Evolutionary conservation across 192 early-diverging fungal species (phyloP), one percentile per base, ranked within the genome.

Genomic region (Dissophora globulifera): DNA sequence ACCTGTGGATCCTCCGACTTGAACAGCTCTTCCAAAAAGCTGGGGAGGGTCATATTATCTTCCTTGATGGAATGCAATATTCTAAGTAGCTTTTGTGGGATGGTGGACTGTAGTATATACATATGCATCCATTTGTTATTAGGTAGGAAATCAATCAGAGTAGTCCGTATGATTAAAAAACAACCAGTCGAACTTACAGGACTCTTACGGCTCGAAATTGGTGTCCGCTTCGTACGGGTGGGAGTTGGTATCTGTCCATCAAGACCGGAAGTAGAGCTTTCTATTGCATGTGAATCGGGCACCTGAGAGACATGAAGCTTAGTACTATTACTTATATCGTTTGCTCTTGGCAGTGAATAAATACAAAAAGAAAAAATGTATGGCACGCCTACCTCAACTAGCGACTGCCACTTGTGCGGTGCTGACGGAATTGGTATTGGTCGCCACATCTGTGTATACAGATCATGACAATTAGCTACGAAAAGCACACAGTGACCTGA

Each of bases 21-120:
- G 60, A 62, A 62, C 16, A 62, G 41, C 6, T 50, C 60, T 29
- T 62, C 60, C 60, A 62, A 29, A 62, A 62, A 62, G 33, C 1
- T 62, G 1, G 60, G 60, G 43, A 62, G 60, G 20, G 60, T 51
- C 60, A 62, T 62, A 41, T 42, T 9, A 42, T 62, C 60, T 2
- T 40, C 38, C 6, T 25, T 11, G 60, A 62, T 62, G 49, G 17
- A 40, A 1, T 42, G 48, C 49, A 62, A 62, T 40, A 62, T n/a
- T 41, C 13, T 51, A 40, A 62, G 49, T 3, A 48, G 33, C 35
- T 61, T 61, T 15, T 49, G 46, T 38, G 46, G n/a, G 2, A 51
- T 51, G n/a, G 60, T 62, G 20, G 35, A 38, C 60, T 62, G 26
- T 47, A 62, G 13, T 30, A 40, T 41, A 62, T 41, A 50, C 33